Base-by-base conservation (phyloP, 352 stramenopile genomes). In the Phytophthora hybrid region DNA sequence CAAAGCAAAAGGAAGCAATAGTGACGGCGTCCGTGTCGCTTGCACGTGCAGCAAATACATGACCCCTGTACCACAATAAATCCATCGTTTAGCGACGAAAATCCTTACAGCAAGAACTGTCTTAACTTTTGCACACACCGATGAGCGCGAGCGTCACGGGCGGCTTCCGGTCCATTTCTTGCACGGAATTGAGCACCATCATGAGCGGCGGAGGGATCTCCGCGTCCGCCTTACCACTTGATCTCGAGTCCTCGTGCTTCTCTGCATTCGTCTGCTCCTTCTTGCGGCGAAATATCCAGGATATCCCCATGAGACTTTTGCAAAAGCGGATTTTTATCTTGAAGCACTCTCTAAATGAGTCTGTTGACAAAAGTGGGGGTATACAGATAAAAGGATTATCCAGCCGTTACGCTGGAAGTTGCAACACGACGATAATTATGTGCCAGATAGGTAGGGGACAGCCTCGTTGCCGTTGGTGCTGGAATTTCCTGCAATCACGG, bases 11-110 rank as follows among this genome's bases (percentile, higher is more conserved):
- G 74, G 61, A 32, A 73, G 76, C 31, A 91, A 72, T 23, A 80
- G 34, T 5, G 47, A 66, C 14, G 83, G 78, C 7, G 64, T 73
- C 23, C 82, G 69, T 16, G 59, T 78, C 32, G 81, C 82, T 72
- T 90, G 83, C 63, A 90, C 77, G 72, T 93, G 78, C 19, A 92
- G 64, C 34, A 78, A 67, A 59, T 82, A 85, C 85, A 93, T 92
- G 14, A 80, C 10, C 9, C 54, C 84, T 90, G 56, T 46, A 31
- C 9, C 34, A 29, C 26, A 26, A 55, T 39, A 34, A 55, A 41
- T 41, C n/a, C 10, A 13, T 16, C 16, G 6, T 19, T 51, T 51
- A 51, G 44, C 19, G 0, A 26, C 10, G 29, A 19, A 5, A 10
- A 4, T 29, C 2, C 47, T 23, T 6, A 5, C n/a, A 13, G n/a